Conservation (phyloP, 2,329 filamentous ascomycete species). For the Magnaporthiopsis poae region DNA sequence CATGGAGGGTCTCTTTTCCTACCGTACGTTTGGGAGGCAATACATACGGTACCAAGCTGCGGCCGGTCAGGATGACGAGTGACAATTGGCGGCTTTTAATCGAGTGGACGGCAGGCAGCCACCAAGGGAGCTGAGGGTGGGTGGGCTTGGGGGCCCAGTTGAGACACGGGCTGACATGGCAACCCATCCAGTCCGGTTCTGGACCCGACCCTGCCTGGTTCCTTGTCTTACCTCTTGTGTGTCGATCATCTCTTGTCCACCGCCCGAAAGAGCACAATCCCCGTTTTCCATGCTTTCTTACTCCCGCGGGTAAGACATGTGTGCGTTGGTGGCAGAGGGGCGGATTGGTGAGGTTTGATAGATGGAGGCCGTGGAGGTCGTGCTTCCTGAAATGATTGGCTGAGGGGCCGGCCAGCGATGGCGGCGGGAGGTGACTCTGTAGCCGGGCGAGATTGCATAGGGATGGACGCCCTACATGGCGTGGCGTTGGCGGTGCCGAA, state of each 20-base stretch:
- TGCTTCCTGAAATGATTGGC: neutral
- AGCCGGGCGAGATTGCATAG: too few species aligned
- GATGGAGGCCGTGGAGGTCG: neutral
- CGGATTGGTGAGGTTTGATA: neutral
- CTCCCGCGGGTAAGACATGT: neutral
- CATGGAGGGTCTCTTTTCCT: neutral
- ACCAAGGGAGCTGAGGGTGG: neutral
- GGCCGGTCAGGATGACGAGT: neutral
- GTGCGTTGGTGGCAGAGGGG: neutral
- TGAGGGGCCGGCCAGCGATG: too few species aligned
- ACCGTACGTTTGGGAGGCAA: neutral
- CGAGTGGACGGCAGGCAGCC: neutral
- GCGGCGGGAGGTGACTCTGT: neutral
- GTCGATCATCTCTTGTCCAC: neutral
- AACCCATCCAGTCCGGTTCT: slow-evolving; percentile 1
- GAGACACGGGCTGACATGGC: slow-evolving; percentile 7
- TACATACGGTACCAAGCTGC: neutral
- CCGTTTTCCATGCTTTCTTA: neutral
- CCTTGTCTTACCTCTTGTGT: neutral
- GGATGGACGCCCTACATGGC: neutral
- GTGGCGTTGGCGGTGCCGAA: neutral
- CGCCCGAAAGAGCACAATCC: too few species aligned
- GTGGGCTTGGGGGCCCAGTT: neutral
- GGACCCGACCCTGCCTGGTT: neutral
- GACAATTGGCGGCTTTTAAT: neutral